These are phyloP conservation scores for Fusarium armeniacum DNA, from an alignment of 2,329 filamentous ascomycete species.

Conservation along the genomic window DNA sequence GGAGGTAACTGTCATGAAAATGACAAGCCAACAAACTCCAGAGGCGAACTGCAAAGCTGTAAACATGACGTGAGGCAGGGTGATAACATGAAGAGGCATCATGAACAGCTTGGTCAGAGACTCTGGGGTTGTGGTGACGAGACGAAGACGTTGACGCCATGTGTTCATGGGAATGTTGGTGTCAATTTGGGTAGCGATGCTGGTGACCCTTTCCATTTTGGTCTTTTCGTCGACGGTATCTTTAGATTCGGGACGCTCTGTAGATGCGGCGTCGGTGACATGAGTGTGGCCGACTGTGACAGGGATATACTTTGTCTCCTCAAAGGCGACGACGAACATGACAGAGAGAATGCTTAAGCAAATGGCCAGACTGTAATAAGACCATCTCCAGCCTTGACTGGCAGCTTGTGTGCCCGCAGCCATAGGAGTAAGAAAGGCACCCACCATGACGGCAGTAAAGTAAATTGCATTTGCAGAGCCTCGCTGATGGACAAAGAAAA, in stretches of 20 bases:
- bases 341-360: conserved; percentile 43
- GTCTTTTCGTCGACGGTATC: conserved; percentile 11
- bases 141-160: conserved; percentile 38
- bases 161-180: conserved; percentile 34
- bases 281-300: conserved; percentile 18
- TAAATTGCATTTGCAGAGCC: conserved; percentile 53
- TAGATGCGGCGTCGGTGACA: not conserved
- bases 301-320: conserved; percentile 53
- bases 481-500: conserved; percentile 54
- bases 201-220: not conserved
- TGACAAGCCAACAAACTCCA: conserved; percentile 44
- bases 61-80: conserved; percentile 58
- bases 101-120: conserved; percentile 35
- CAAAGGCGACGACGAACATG: conserved; percentile 45
- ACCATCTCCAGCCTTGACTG: conserved; percentile 47
- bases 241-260: not conserved
- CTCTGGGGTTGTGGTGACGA: conserved; percentile 42
- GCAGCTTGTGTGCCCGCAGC: conserved; percentile 48
- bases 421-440: conserved; percentile 51
- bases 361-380: conserved; percentile 47
- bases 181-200: not conserved
- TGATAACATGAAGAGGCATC: conserved; percentile 41
- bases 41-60: conserved; percentile 57
- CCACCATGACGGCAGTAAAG: conserved; percentile 52
- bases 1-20: conserved; percentile 50